phyloP scores from a whole-genome alignment of 2,329 filamentous ascomycete genomes.

The Calycina herbarum region DNA sequence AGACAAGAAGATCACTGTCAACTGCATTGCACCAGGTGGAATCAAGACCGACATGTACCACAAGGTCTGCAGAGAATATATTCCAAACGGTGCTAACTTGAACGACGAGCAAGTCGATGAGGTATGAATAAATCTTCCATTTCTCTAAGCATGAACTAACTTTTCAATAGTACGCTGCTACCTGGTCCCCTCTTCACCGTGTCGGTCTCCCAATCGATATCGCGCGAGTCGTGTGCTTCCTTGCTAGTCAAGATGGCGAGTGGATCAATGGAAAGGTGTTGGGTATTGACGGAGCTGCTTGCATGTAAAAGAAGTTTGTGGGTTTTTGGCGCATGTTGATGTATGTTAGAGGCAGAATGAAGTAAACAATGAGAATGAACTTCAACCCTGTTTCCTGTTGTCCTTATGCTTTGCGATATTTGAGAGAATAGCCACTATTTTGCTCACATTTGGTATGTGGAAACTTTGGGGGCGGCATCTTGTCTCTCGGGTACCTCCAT shows the following conservation, averaged over 20 bases:
- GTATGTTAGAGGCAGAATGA: background rate
- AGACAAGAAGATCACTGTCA: conserved; percentile 64
- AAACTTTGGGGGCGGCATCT: too few relatives aligned
- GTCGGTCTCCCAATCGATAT: conserved; percentile 69
- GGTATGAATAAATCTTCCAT: conserved; percentile 27
- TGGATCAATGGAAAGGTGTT: conserved; percentile 31
- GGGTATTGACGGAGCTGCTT: conserved; percentile 29
- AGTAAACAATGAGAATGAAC: background rate
- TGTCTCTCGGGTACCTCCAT: too few relatives aligned
- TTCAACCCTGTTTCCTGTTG: too few relatives aligned
- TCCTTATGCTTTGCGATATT: too few relatives aligned
- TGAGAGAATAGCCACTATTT: too few relatives aligned
- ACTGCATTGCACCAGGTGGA: conserved; percentile 68
- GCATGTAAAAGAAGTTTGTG: conserved; percentile 34
- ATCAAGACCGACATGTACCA: conserved; percentile 71
- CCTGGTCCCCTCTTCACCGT: conserved; percentile 64
- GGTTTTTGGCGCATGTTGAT: background rate
- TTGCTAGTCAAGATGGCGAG: conserved; percentile 58
- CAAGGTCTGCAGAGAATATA: conserved; percentile 63
- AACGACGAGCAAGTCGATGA: conserved; percentile 58
- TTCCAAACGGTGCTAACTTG: conserved; percentile 56
- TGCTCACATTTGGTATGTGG: too few relatives aligned
- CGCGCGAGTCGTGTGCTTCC: conserved; percentile 62
- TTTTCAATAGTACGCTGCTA: conserved; percentile 53
- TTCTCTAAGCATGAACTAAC: conserved; percentile 6